Conservation (phyloP, 2,329 filamentous ascomycete genomes). For the Alternaria triticina region DNA sequence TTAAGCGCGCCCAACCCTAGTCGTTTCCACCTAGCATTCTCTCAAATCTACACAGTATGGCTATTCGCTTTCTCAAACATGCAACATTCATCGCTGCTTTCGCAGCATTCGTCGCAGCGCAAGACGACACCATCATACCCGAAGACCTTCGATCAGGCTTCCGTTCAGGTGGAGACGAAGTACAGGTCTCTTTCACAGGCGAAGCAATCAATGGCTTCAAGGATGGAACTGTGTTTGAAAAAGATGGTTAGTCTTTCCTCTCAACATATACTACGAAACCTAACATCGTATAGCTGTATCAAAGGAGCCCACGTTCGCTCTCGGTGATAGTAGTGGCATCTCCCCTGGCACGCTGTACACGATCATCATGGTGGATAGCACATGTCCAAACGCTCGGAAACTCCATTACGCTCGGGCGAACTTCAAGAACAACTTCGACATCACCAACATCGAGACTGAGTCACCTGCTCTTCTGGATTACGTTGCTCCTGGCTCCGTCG, state of each 20-base stretch:
- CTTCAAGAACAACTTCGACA: constrained; percentile 37
- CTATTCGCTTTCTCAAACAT: constrained; percentile 10
- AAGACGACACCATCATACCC: constrained; percentile 21
- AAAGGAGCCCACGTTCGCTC: constrained; percentile 39
- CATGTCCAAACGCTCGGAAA: constrained; percentile 30
- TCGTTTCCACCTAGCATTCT: not conserved
- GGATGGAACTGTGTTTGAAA: constrained; percentile 34
- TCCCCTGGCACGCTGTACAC: constrained; percentile 33
- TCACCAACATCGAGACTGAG: constrained; percentile 32
- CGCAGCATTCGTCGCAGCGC: constrained; percentile 10
- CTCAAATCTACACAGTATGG: constrained; percentile 16
- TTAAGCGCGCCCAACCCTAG: not conserved
- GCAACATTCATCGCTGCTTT: not conserved
- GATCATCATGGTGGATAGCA: constrained; percentile 43
- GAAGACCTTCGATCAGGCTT: constrained; percentile 30
- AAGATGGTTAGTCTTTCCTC: constrained; percentile 25
- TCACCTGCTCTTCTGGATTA: constrained; percentile 31
- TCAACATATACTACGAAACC: not conserved
- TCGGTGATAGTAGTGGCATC: constrained; percentile 44
- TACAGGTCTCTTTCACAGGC: constrained; percentile 40
- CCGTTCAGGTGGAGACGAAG: constrained; percentile 14
- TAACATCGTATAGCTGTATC: constrained; percentile 30
- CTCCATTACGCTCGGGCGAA: constrained; percentile 43
- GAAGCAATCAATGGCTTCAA: constrained; percentile 36
- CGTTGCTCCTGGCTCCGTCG: constrained; percentile 38